A percentile compares a stretch with the other conserved stretches of the same genome.
These are phyloP conservation scores for Globisporangium mamillatum DNA, from an alignment of 352 stramenopile species.

Conservation along the genomic window DNA sequence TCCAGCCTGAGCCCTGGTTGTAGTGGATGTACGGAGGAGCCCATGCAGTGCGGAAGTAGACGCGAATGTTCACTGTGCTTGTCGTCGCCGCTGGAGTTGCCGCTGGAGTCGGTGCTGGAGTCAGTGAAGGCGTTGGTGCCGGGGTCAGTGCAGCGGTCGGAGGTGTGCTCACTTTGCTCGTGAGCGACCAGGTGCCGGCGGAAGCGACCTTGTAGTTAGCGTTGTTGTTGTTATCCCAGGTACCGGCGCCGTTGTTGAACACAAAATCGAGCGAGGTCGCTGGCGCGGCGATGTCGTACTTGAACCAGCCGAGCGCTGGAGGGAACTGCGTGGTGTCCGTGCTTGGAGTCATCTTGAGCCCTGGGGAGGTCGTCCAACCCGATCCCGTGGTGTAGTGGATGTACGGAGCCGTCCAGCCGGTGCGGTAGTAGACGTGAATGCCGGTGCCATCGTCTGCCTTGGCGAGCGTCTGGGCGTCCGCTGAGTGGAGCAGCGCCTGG, in stretches of 20 bases:
- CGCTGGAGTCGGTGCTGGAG: slow-evolving; percentile 18
- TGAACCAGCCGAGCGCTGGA: slow-evolving; percentile 36
- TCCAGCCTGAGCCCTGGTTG: slow-evolving; percentile 34
- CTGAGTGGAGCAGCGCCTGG: neutral
- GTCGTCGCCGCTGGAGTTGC: neutral
- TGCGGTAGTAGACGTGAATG: slow-evolving; percentile 28
- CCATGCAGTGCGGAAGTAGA: slow-evolving; percentile 31
- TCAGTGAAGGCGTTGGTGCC: neutral
- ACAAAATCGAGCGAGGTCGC: slow-evolving; percentile 28
- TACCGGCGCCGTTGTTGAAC: slow-evolving; percentile 38
- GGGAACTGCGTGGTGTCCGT: slow-evolving; percentile 34
- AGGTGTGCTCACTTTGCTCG: slow-evolving; percentile 27
- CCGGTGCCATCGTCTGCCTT: slow-evolving; percentile 32
- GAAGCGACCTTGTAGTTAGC: slow-evolving; percentile 37
- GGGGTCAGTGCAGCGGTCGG: neutral
- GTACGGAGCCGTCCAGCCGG: slow-evolving; percentile 31
- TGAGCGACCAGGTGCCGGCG: slow-evolving; percentile 32
- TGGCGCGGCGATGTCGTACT: slow-evolving; percentile 27
- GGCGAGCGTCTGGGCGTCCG: slow-evolving; percentile 27
- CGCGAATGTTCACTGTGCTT: neutral
- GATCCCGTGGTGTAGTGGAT: slow-evolving; percentile 38
- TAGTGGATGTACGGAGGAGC: slow-evolving; percentile 39
- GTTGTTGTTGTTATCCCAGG: slow-evolving; percentile 46
- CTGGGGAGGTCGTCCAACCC: slow-evolving; percentile 32
- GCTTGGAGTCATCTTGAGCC: slow-evolving; percentile 34